Conservation (phyloP, 140 eudicot species). For the Cichorium intybus region DNA sequence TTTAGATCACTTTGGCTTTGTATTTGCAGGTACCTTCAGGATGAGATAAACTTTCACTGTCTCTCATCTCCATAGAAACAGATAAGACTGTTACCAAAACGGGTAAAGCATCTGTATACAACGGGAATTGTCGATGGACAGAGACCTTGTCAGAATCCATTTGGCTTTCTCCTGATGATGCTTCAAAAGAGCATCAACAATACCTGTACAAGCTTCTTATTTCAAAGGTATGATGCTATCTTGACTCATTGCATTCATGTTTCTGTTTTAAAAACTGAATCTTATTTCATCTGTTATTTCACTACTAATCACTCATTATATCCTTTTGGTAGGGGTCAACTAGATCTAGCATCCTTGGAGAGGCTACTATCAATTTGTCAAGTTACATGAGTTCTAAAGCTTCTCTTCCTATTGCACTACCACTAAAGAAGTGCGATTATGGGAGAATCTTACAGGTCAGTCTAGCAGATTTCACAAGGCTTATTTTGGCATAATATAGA, state of each 20-base stretch:
- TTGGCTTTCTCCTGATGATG: slow-evolving; percentile 39
- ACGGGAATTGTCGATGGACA: slow-evolving; percentile 63
- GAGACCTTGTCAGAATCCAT: slow-evolving; percentile 50
- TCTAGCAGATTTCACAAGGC: not conserved
- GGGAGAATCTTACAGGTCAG: slow-evolving; percentile 58
- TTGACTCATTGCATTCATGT: not conserved
- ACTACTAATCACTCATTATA: not conserved
- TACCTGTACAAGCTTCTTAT: slow-evolving; percentile 47
- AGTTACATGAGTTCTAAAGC: slow-evolving; percentile 41
- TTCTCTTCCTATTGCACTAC: slow-evolving; percentile 50
- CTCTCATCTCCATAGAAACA: slow-evolving; percentile 45
- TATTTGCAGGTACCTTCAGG: slow-evolving; percentile 56
- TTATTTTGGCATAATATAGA: not conserved
- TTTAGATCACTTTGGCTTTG: slow-evolving; percentile 15
- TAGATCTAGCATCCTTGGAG: slow-evolving; percentile 63
- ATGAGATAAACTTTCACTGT: slow-evolving; percentile 59
- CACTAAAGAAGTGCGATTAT: slow-evolving; percentile 49
- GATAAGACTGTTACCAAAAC: slow-evolving; percentile 56
- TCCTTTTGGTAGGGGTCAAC: slow-evolving; percentile 47
- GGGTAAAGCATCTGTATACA: slow-evolving; percentile 46
- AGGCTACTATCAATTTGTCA: slow-evolving; percentile 52
- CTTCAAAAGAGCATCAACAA: slow-evolving; percentile 41
- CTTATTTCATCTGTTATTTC: not conserved
- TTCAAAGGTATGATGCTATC: slow-evolving; percentile 40
- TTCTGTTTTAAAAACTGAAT: not conserved